Evolutionary conservation across 768 basidiomycete genomes (phyloP), one percentile per base, ranked within the genome.

Genomic region (Rhodotorula toruloides): DNA sequence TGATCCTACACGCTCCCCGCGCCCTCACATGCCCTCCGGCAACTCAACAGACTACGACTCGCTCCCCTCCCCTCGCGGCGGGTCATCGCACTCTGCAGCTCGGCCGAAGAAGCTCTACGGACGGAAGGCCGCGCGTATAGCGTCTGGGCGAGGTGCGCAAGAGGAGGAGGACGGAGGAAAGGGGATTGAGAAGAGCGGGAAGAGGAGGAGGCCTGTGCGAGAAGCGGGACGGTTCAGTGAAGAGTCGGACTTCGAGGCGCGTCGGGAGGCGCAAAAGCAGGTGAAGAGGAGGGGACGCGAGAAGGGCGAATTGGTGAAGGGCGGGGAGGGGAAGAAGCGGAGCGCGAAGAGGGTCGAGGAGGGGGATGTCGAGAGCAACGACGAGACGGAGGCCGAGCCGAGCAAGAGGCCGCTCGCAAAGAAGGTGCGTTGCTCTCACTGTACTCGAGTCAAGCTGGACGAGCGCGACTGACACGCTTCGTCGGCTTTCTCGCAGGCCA

Each of bases 1-100:
- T 25, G 43, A 49, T 0, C 37, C 13, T 32, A 13, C 19, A 13
- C 4, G 8, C 48, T 4, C 27, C 8, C 44, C 55, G 11, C 46
- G 6, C 31, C 36, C n/a, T 13, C 36, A 14, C 57, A 21, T 27
- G 25, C 34, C 47, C 36, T 40, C 47, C 17, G 39, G 29, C 49
- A 11, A 5, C 37, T 52, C 31, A 27, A 62, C 61, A 5, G 61
- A 62, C 46, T 62, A 62, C 61, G 61, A 62, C 61, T 29, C 44
- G 11, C 61, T 55, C 37, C 61, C 61, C 27, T 39, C 61, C 7
- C 44, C 44, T 21, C 53, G 44, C 6, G 10, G 31, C 43, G 19
- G 16, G 3, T 22, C 39, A 6, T n/a, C 19, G 31, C 25, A 13
- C 11, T 1, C 22, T 25, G 3, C 54, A 11, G 40, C 11, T 2